Percentiles rank a stretch among this genome's conserved stretches.
Conservation (phyloP, 352 stramenopile species). For the Phytopythium sindhum region DNA sequence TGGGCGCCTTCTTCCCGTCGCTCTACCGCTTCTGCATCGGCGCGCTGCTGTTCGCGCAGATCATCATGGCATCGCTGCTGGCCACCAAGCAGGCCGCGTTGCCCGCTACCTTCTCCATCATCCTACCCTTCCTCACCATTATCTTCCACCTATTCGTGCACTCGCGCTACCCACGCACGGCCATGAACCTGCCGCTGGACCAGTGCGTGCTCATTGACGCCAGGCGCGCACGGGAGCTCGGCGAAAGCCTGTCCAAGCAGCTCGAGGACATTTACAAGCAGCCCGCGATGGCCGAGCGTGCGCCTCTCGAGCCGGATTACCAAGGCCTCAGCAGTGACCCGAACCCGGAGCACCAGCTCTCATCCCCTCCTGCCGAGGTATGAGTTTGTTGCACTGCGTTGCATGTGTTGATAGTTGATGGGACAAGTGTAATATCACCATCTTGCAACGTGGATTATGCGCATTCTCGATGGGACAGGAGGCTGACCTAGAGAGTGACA, state of each 20-base stretch:
- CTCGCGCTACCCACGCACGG: slow-evolving; percentile 62
- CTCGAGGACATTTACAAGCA: slow-evolving; percentile 70
- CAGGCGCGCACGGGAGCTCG: slow-evolving; percentile 42
- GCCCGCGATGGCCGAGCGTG: slow-evolving; percentile 59
- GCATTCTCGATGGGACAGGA: not conserved
- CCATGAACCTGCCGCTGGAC: slow-evolving; percentile 67
- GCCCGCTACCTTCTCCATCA: slow-evolving; percentile 51
- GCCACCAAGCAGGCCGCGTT: slow-evolving; percentile 71
- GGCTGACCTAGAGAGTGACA: slow-evolving; percentile 4
- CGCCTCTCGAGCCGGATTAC: slow-evolving; percentile 73
- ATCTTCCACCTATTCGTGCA: slow-evolving; percentile 74
- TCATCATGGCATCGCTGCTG: slow-evolving; percentile 71
- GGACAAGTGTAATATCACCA: too few species aligned
- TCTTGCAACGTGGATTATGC: not conserved
- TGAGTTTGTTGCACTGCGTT: slow-evolving; percentile 13
- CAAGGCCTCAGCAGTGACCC: slow-evolving; percentile 62
- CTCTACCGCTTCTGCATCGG: slow-evolving; percentile 81
- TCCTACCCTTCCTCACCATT: slow-evolving; percentile 61
- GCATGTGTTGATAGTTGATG: too few species aligned
- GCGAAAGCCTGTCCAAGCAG: slow-evolving; percentile 42
- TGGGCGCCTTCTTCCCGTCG: slow-evolving; percentile 69
- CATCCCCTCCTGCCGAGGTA: slow-evolving; percentile 60
- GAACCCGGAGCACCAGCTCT: slow-evolving; percentile 57
- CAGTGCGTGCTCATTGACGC: slow-evolving; percentile 74
- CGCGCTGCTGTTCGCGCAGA: slow-evolving; percentile 72